phyloP scores from a whole-genome alignment of 495 filamentous ascomycete genomes.

The Astrocystis sublimbata region DNA sequence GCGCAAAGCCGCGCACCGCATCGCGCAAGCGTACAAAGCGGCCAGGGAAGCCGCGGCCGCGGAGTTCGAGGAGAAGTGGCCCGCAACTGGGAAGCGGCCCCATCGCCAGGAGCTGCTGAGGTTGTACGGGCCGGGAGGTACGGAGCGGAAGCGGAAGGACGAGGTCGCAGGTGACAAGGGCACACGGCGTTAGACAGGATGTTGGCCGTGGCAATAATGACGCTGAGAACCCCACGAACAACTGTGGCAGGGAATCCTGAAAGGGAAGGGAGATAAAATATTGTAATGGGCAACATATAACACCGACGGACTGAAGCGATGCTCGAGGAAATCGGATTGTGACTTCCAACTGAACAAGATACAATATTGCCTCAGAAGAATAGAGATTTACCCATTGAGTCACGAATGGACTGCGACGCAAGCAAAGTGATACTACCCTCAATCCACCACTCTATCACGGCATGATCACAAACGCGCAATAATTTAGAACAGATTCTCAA shows the following conservation, averaged over 20 bases:
- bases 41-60: conserved; percentile 12
- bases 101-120: conserved; percentile 4
- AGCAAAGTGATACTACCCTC: neutral
- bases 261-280: too few species aligned
- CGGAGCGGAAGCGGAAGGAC: neutral
- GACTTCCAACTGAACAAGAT: too few species aligned
- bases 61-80: conserved; percentile 20
- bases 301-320: too few species aligned
- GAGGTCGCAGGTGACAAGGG: neutral
- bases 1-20: conserved; percentile 18
- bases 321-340: neutral
- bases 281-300: too few species aligned
- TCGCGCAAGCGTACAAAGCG: neutral
- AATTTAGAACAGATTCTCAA: neutral
- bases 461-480: neutral
- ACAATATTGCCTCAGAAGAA: neutral
- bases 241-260: too few species aligned
- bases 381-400: neutral
- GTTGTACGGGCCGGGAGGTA: conserved; percentile 2
- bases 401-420: neutral
- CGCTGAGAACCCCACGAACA: too few species aligned
- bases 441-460: neutral
- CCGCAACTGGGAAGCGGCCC: neutral
- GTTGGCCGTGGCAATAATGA: too few species aligned
- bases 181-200: neutral